Base-by-base conservation (phyloP, 441 rosid species). In the Pelargonium australe region DNA sequence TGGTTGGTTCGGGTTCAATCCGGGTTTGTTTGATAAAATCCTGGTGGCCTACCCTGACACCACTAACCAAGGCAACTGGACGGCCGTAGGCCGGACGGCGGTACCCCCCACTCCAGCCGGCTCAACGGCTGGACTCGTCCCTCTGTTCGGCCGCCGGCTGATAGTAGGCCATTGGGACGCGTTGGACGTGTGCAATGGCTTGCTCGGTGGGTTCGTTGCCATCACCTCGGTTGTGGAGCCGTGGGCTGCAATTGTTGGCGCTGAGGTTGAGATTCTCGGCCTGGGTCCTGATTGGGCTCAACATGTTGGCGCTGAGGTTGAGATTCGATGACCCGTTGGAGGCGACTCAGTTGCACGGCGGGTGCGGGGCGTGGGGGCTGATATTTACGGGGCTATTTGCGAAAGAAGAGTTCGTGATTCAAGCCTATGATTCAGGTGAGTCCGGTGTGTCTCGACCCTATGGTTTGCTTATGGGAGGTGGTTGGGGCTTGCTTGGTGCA, bases 1-100 rank as follows among this genome's bases (percentile, higher is more conserved):
- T n/a, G 95, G 95, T 5, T 91, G 94, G 94, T 87, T 85, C 9
- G 95, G 97, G 41, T 89, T 89, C 45, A 89, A 89, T 69, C 92
- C 95, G 1, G 89, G 96, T 6, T 88, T 96, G 0, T 84, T 86
- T 28, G 76, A 75, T 58, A 85, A 86, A 80, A 87, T 92, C 71
- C 80, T 83, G 0, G 87, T 84, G 9, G 14, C 96, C 7, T 86
- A 92, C 44, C 85, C 90, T 11, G 63, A 67, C 49, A 67, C 92
- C 0, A 74, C 89, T 0, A 64, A 82, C 64, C 81, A 82, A 69
- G 91, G 96, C 2, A 89, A 88, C 61, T 89, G 95, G 92, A 88
- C 89, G 0, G 90, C 72, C 1, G 64, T 86, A 0, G 87, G 89
- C 45, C 73, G 91, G 13, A 88, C 91, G 0, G 88, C 90, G 0